These are phyloP conservation scores for Rhododendron kiyosumense DNA, from an alignment of 148 eudicot species.

Conservation along the genomic window DNA sequence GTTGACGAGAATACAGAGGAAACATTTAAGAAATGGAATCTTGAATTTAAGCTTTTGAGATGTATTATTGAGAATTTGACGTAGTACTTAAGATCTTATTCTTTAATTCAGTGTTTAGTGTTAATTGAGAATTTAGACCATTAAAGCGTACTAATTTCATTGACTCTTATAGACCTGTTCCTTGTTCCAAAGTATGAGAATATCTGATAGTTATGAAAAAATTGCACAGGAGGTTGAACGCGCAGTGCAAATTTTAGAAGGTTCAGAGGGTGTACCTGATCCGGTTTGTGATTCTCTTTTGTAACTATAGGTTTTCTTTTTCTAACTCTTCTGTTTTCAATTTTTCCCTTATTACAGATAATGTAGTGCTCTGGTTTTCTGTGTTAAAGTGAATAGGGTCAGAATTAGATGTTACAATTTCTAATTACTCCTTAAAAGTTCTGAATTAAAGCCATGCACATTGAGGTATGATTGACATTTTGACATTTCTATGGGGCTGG, in stretches of 20 bases:
- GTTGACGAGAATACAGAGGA: not conserved
- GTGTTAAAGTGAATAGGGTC: not conserved
- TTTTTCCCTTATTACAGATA: not conserved
- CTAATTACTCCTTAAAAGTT: not conserved
- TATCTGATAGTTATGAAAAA: not conserved
- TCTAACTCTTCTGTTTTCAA: not conserved
- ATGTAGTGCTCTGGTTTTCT: not conserved
- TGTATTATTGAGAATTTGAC: not conserved
- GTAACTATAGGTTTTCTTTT: not conserved
- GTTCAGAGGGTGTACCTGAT: constrained; percentile 53
- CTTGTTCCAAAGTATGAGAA: not conserved
- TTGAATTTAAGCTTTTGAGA: not conserved
- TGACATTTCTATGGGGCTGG: not conserved
- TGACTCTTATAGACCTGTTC: not conserved
- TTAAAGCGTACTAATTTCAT: not conserved
- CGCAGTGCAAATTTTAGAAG: constrained; percentile 79
- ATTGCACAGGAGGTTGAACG: constrained; percentile 69
- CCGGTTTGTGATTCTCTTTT: constrained; percentile 52
- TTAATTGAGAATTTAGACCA: not conserved
- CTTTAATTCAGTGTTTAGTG: not conserved
- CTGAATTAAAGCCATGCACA: not conserved
- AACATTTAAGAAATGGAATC: not conserved
- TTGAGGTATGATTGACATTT: not conserved
- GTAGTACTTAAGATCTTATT: not conserved
- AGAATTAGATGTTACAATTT: not conserved